Evolutionary conservation across 1,284 basidiomycete species (phyloP), one percentile per base, ranked within the genome.

Genomic region (Apiotrichum mycotoxinovorans): DNA sequence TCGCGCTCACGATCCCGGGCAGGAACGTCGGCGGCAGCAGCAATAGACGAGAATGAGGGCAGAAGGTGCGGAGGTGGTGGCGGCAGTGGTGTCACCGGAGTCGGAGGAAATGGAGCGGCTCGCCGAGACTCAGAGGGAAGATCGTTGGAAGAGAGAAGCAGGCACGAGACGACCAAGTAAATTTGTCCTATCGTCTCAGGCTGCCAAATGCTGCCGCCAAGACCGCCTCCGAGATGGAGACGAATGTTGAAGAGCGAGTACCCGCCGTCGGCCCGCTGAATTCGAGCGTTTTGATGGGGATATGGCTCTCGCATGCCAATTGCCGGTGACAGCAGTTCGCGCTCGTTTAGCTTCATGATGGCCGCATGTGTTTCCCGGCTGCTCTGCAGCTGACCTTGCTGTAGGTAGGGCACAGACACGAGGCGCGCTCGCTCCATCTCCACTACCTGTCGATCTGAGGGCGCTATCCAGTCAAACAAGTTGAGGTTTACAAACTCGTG

Each of bases 241-340:
- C 73, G 62, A 4, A 73, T 64, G 46, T 75, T 75, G 64, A 70
- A 75, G 3, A 63, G 56, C 22, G 53, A 57, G 49, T 61, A 74
- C 3, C 50, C 46, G 20, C 57, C 53, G 42, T 74, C 71, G 0
- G 68, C 53, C 10, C 68, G 65, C 22, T 70, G 54, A 2, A 75
- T 59, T 15, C 67, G 59, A 3, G 71, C 69, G 51, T 71, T 73
- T 47, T 70, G 68, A 48, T 75, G 68, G n/a, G 73, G 73, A 50
- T 73, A 75, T 17, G 68, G 68, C 45, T 74, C 70, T 20, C 61
- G 50, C 72, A 74, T 74, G 8, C 73, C 73, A 23, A 66, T 64
- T 11, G 72, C 73, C 1, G 73, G 73, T 0, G 68, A 69, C 14
- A 69, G 35, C 7, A 75, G 61, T 43, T 73, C 71, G 27, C 64